Percentiles rank a stretch among this genome's conserved stretches.
Conservation (phyloP, 73 alveolate genomes). For the Paramecium caudatum region DNA sequence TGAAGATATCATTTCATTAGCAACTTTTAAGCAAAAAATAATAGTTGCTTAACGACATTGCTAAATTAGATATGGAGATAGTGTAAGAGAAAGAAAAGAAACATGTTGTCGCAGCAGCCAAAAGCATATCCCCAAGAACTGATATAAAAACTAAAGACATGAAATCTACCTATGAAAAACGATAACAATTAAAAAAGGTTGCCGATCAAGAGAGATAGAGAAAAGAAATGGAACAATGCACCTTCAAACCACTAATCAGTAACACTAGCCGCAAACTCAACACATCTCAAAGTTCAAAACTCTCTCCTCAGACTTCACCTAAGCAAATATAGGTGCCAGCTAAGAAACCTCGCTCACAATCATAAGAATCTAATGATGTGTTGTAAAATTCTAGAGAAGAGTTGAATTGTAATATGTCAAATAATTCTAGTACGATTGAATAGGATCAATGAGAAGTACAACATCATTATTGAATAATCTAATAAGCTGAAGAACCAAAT, state of each 20-base stretch:
- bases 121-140: not conserved
- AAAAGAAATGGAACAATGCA: conserved; percentile 59
- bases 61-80: not conserved
- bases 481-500: not conserved
- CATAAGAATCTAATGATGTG: conserved; percentile 1
- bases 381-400: not conserved
- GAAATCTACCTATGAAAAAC: not conserved
- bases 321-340: no score
- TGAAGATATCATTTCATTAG: not conserved
- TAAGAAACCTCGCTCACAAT: not conserved
- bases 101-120: no score
- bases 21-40: not conserved
- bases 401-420: not conserved
- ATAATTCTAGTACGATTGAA: not conserved
- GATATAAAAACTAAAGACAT: not conserved
- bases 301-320: conserved; percentile 11
- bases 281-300: not conserved
- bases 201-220: not conserved
- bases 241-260: not conserved
- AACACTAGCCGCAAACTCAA: not conserved
- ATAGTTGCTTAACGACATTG: not conserved
- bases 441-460: conserved; percentile 35
- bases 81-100: not conserved
- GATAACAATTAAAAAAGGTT: not conserved
- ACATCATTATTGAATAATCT: not conserved